Percentiles rank a stretch among this genome's conserved stretches.
phyloP scores from a whole-genome alignment of 164 flowering plant genomes.

The Magnolia kwangsiensis region DNA sequence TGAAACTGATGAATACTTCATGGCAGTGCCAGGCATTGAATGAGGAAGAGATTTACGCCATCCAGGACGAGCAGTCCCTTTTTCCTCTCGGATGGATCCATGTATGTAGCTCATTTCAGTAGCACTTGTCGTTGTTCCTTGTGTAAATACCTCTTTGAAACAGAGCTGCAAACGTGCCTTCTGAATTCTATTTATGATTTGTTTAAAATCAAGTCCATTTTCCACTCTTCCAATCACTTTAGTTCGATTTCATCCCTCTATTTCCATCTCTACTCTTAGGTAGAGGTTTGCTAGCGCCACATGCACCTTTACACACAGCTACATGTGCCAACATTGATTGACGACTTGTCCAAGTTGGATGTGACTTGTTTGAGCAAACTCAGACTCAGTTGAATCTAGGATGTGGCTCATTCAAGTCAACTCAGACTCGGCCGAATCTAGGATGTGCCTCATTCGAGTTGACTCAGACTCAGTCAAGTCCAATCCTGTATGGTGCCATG shows the following conservation, averaged over 20 bases:
- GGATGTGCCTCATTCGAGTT: too few species aligned
- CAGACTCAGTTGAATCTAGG: too few species aligned
- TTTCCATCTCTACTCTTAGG: neutral
- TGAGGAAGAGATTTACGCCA: conserved; percentile 69
- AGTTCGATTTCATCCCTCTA: neutral
- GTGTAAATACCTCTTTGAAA: neutral
- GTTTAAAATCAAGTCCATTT: neutral
- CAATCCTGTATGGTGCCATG: too few species aligned
- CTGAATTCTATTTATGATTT: neutral
- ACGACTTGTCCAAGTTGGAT: too few species aligned
- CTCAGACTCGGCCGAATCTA: too few species aligned
- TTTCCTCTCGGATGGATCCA: conserved; percentile 88
- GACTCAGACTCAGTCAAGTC: too few species aligned
- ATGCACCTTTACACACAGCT: too few species aligned
- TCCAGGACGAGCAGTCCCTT: conserved; percentile 62
- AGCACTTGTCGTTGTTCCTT: neutral
- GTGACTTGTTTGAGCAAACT: too few species aligned
- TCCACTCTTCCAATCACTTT: too few species aligned
- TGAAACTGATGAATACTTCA: conserved; percentile 9
- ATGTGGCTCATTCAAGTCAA: too few species aligned
- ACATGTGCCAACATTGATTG: too few species aligned
- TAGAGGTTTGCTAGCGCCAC: neutral
- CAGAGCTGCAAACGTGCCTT: neutral
- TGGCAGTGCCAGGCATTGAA: conserved; percentile 69
- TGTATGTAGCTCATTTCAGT: conserved; percentile 34